A percentile compares a stretch with the other conserved stretches of the same genome.
Conservation (phyloP, 2,329 filamentous ascomycete species). For the Stachybotrys elegans region DNA sequence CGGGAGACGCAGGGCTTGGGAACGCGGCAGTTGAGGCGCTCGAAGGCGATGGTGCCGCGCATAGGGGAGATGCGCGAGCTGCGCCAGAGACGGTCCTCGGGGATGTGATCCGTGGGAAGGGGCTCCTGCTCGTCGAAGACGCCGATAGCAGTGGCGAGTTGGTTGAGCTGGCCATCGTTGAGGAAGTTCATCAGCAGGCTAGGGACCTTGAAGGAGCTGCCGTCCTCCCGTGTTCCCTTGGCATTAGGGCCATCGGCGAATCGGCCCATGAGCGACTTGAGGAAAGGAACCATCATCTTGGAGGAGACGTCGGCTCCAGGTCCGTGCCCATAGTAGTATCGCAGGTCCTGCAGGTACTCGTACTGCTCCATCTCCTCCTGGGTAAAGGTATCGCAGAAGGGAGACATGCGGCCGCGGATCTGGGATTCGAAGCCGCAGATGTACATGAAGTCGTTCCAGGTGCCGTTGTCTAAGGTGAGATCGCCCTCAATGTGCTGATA, state of each 20-base stretch:
- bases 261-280: conserved; percentile 47
- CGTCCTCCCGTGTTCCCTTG: conserved; percentile 40
- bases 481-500: conserved; percentile 48
- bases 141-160: conserved; percentile 54
- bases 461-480: conserved; percentile 46
- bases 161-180: conserved; percentile 62
- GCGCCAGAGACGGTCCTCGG: conserved; percentile 45
- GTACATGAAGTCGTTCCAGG: conserved; percentile 58
- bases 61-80: conserved; percentile 54
- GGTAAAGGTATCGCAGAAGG: conserved; percentile 59
- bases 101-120: conserved; percentile 41
- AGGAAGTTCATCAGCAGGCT: conserved; percentile 57
- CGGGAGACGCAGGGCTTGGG: conserved; percentile 1
- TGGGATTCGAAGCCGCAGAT: conserved; percentile 69
- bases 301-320: conserved; percentile 48
- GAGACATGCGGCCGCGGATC: conserved; percentile 55
- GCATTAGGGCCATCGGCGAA: conserved; percentile 47
- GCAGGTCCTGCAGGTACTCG: conserved; percentile 63
- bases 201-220: conserved; percentile 43
- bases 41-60: conserved; percentile 61
- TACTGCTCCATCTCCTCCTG: conserved; percentile 58
- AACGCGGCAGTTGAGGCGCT: conserved; percentile 50
- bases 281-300: conserved; percentile 57
- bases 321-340: conserved; percentile 63
- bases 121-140: conserved; percentile 53